A percentile compares a stretch with the other conserved stretches of the same genome.
phyloP scores from a whole-genome alignment of 371 early-diverging fungal genomes.

The Batrachochytrium dendrobatidis region DNA sequence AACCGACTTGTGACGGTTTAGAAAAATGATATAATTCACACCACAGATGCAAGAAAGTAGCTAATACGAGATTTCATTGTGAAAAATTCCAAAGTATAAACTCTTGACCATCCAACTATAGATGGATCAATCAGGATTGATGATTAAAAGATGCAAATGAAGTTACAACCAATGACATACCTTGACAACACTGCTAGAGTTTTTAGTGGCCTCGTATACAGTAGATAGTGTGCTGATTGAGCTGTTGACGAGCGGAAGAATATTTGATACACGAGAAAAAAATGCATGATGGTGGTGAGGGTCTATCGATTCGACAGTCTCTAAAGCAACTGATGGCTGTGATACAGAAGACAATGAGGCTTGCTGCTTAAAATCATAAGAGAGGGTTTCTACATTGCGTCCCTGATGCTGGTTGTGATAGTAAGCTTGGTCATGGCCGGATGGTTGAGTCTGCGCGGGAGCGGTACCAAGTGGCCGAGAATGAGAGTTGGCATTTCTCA shows the following conservation, averaged over 20 bases:
- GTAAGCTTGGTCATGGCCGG: neutral
- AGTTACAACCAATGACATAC: constrained; percentile 22
- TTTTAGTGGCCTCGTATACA: constrained; percentile 69
- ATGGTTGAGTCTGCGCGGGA: neutral
- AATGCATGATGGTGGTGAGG: constrained; percentile 39
- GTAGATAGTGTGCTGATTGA: constrained; percentile 44
- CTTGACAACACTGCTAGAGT: constrained; percentile 61
- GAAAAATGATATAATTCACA: neutral
- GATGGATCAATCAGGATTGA: too few relatives aligned
- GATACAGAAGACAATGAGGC: constrained; percentile 2
- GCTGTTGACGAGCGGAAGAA: constrained; percentile 74
- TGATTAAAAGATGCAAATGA: too few relatives aligned
- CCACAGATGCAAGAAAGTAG: neutral
- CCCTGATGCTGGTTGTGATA: neutral
- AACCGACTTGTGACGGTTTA: neutral
- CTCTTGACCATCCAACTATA: too few relatives aligned
- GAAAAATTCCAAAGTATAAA: too few relatives aligned
- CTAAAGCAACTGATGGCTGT: too few relatives aligned
- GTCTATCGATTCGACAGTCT: too few relatives aligned
- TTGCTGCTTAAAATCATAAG: neutral
- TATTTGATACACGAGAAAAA: constrained; percentile 62
- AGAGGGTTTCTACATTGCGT: neutral
- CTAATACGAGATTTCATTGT: too few relatives aligned
- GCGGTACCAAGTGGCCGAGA: neutral
- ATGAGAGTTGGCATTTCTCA: constrained; percentile 25